Evolutionary conservation across 2,329 filamentous ascomycete species (phyloP).

Genomic region (Macrophomina phaseolina): DNA sequence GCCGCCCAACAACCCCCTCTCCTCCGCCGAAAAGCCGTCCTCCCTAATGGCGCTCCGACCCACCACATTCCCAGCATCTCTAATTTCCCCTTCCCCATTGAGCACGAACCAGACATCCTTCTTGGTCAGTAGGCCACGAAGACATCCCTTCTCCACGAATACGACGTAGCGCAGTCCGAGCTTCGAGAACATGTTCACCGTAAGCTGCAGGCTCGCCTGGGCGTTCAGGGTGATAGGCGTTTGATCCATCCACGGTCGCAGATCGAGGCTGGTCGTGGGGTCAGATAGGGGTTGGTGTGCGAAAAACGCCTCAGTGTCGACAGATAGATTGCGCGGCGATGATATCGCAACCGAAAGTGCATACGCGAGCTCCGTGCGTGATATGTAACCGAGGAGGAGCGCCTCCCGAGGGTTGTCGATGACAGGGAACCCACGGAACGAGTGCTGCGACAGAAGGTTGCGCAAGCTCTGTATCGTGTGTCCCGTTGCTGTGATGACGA

Average conservation of each 20-base stretch:
- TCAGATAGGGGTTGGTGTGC: constrained; percentile 78
- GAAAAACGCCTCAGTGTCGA: constrained; percentile 82
- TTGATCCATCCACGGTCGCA: constrained; percentile 98
- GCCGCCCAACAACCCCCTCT: constrained; percentile 44
- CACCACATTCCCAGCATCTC: constrained; percentile 32
- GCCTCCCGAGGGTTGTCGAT: constrained; percentile 79
- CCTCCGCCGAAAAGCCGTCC: constrained; percentile 42
- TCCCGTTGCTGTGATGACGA: constrained; percentile 83
- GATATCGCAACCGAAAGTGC: constrained; percentile 72
- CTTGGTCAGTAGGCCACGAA: constrained; percentile 90
- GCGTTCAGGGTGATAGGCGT: constrained; percentile 90
- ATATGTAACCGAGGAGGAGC: constrained; percentile 89
- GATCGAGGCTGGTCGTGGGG: constrained; percentile 77
- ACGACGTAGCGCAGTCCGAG: constrained; percentile 89
- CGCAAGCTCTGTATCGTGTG: constrained; percentile 82
- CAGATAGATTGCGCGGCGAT: constrained; percentile 64
- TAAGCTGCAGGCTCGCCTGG: constrained; percentile 78
- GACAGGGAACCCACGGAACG: constrained; percentile 90
- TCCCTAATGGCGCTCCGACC: constrained; percentile 44
- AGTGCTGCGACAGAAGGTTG: constrained; percentile 72
- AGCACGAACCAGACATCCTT: constrained; percentile 97
- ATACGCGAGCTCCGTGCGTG: constrained; percentile 84
- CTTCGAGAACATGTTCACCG: constrained; percentile 91
- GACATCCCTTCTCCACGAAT: constrained; percentile 78
- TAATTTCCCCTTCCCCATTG: constrained; percentile 65